phyloP scores from a whole-genome alignment of 208 protist species.

The Tritrichomonas musculus region DNA sequence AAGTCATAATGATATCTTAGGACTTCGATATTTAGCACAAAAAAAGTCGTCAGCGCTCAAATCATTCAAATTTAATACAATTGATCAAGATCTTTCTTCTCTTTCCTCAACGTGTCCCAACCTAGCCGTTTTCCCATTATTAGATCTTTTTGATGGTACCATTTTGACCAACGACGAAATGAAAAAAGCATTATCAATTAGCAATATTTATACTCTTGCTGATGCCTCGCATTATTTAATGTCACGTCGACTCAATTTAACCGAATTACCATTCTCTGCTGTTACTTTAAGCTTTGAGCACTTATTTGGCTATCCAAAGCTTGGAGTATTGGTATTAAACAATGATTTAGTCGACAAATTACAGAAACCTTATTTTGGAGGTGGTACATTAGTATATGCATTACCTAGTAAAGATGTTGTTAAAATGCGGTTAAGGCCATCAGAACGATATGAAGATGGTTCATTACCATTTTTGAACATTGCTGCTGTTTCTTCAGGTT shows the following conservation, averaged over 20 bases:
- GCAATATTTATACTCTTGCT: neutral
- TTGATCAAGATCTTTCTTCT: neutral
- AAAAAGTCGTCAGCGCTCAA: neutral
- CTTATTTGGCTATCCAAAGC: neutral
- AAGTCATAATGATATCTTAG: neutral
- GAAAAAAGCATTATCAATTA: neutral
- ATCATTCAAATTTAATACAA: neutral
- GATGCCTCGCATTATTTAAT: slow-evolving; percentile 6
- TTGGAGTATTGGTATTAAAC: neutral
- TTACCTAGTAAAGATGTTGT: neutral
- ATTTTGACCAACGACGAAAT: neutral
- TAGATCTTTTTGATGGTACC: neutral
- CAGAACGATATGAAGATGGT: neutral
- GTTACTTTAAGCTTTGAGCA: neutral
- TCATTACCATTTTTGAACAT: slow-evolving; percentile 26
- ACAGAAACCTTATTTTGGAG: slow-evolving; percentile 23
- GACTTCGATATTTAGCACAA: neutral
- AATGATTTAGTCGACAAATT: neutral
- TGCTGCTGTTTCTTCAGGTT: neutral
- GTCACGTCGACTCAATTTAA: neutral
- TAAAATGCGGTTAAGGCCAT: neutral
- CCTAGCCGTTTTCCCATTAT: neutral
- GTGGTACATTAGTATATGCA: slow-evolving; percentile 12
- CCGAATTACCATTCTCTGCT: neutral
- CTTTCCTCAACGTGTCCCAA: neutral